phyloP scores from a whole-genome alignment of 139 green algal species.

The Tetradesmus obliquus region DNA sequence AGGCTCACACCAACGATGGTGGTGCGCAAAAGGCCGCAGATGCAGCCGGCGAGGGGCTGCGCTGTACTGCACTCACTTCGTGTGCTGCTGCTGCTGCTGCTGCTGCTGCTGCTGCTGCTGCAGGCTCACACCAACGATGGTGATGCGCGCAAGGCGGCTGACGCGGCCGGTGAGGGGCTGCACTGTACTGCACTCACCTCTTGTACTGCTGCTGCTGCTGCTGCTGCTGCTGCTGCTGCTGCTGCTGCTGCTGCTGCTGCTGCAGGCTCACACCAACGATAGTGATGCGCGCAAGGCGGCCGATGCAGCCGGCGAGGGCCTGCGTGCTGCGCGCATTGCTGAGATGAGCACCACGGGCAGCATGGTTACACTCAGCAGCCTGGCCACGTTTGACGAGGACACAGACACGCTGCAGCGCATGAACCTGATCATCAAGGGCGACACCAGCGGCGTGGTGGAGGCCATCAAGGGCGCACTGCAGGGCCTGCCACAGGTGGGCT shows the following conservation, averaged over 20 bases:
- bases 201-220: neutral
- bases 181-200: no score
- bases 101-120: neutral
- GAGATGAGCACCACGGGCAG: constrained; percentile 63
- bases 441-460: constrained; percentile 87
- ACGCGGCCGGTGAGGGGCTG: constrained; percentile 22
- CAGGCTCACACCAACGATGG: constrained; percentile 68
- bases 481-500: constrained; percentile 5
- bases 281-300: constrained; percentile 69
- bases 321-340: constrained; percentile 40
- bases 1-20: neutral
- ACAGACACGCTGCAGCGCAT: constrained; percentile 72
- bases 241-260: constrained; percentile 6
- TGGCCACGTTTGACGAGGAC: constrained; percentile 87
- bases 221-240: constrained; percentile 13
- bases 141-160: constrained; percentile 69
- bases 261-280: constrained; percentile 67
- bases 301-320: constrained; percentile 23
- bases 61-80: no score
- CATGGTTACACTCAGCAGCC: constrained; percentile 89
- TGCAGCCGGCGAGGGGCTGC: neutral
- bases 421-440: constrained; percentile 94
- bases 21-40: neutral
- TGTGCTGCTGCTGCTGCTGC: neutral
- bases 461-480: constrained; percentile 90